Conservation (phyloP, 1,139 yeast genomes). For the Sugiyamaella paludigena region DNA sequence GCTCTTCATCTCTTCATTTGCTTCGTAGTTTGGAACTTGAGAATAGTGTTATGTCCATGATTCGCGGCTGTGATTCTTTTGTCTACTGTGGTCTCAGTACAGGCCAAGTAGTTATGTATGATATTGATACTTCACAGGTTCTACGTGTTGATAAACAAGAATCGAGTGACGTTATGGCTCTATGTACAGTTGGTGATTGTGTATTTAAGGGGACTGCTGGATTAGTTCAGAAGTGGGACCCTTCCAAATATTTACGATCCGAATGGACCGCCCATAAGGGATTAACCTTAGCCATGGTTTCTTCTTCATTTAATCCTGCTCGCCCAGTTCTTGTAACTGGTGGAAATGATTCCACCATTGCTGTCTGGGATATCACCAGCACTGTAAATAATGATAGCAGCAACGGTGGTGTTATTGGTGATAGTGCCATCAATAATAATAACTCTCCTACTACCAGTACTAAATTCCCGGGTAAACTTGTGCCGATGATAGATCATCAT, state of each 20-base stretch:
- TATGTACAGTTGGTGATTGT: constrained; percentile 53
- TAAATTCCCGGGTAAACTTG: not conserved
- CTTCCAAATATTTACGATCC: constrained; percentile 28
- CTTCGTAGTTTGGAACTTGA: constrained; percentile 57
- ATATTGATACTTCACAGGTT: constrained; percentile 71
- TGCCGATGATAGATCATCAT: not conserved
- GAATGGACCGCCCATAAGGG: constrained; percentile 40
- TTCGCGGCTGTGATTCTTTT: constrained; percentile 54
- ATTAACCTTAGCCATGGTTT: constrained; percentile 32
- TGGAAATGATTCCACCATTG: constrained; percentile 58
- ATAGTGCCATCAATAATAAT: not conserved
- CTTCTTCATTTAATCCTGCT: constrained; percentile 20
- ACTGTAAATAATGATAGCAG: constrained; percentile 5
- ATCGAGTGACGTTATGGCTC: constrained; percentile 34
- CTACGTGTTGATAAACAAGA: constrained; percentile 49
- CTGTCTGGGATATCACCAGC: constrained; percentile 54
- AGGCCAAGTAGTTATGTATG: constrained; percentile 79
- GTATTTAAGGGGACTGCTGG: constrained; percentile 55
- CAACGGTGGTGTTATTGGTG: not conserved
- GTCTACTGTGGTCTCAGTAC: constrained; percentile 75
- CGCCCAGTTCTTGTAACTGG: constrained; percentile 48
- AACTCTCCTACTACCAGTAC: constrained; percentile 3
- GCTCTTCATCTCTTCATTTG: constrained; percentile 21
- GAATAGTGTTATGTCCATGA: constrained; percentile 67
- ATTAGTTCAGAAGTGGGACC: constrained; percentile 34